Conservation (phyloP, 2,329 filamentous ascomycete species). For the Cladophialophora psammophila region DNA sequence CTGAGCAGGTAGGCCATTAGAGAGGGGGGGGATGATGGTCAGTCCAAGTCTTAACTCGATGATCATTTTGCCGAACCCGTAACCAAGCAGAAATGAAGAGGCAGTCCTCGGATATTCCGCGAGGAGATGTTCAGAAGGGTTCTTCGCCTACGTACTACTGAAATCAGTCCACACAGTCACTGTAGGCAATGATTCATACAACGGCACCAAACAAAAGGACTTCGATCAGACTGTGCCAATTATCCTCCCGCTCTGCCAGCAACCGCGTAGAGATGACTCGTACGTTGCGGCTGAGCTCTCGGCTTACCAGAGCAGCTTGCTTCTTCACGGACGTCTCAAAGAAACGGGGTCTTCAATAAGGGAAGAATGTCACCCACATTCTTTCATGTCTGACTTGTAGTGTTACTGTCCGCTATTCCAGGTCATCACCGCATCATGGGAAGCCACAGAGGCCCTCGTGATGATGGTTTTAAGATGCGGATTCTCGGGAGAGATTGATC, state of each 20-base stretch:
- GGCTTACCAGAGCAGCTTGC: conserved; percentile 58
- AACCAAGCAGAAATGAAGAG: neutral
- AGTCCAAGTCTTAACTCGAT: neutral
- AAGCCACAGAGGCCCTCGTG: conserved; percentile 69
- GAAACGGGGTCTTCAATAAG: conserved; percentile 17
- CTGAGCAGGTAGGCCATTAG: conserved; percentile 47
- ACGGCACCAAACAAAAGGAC: neutral
- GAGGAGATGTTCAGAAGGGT: neutral
- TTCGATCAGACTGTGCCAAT: conserved; percentile 56
- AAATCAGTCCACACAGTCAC: conserved; percentile 8
- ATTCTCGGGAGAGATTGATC: conserved; percentile 58
- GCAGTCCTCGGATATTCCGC: neutral
- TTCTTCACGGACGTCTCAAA: conserved; percentile 26
- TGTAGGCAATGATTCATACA: neutral
- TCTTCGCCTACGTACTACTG: neutral
- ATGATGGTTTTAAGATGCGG: conserved; percentile 83
- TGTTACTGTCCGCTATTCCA: conserved; percentile 65
- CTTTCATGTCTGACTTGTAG: conserved; percentile 39
- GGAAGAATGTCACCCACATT: conserved; percentile 28
- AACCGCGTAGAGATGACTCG: conserved; percentile 42
- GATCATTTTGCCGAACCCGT: neutral
- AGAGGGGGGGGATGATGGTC: neutral
- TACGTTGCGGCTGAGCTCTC: conserved; percentile 57
- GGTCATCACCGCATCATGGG: conserved; percentile 73
- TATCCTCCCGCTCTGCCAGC: conserved; percentile 61